These are phyloP conservation scores for Cucurbita maxima DNA, from an alignment of 306 rosid species.

Conservation along the genomic window DNA sequence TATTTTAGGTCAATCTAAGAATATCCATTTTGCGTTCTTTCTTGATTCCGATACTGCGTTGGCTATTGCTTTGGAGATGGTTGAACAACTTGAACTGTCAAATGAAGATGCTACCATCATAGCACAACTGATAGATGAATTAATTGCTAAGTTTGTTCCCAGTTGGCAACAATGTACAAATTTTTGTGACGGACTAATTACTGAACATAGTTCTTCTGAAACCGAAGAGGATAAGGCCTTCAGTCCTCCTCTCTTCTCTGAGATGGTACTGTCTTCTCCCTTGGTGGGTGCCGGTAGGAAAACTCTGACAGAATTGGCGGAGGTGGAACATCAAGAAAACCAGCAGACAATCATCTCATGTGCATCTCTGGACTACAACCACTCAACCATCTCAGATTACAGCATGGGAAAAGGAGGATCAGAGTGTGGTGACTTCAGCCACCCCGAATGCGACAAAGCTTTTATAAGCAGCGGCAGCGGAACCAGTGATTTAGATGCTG, in stretches of 20 bases:
- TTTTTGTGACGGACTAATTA: background rate
- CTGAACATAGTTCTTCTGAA: background rate
- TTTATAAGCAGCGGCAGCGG: background rate
- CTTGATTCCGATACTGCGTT: conserved; percentile 53
- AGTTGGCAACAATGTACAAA: conserved; percentile 30
- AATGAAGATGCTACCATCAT: conserved; percentile 40
- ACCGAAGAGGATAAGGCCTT: conserved; percentile 14
- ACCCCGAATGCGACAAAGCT: background rate
- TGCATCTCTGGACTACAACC: conserved; percentile 31
- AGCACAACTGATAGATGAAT: conserved; percentile 49
- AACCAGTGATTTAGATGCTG: background rate
- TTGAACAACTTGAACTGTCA: conserved; percentile 53
- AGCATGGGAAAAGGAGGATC: conserved; percentile 4
- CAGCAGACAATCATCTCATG: conserved; percentile 34
- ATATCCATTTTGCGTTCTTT: conserved; percentile 71
- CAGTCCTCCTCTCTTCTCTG: conserved; percentile 1
- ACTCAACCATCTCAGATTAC: conserved; percentile 12
- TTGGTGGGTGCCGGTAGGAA: background rate
- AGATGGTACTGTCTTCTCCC: background rate
- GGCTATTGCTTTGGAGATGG: conserved; percentile 89
- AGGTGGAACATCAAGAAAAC: conserved; percentile 34
- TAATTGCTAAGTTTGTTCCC: conserved; percentile 44
- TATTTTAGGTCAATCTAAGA: conserved; percentile 48
- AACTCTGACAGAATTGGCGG: background rate
- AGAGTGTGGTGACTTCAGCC: background rate